phyloP scores from a whole-genome alignment of 2,329 filamentous ascomycete species.

The Microsporum audouinii region DNA sequence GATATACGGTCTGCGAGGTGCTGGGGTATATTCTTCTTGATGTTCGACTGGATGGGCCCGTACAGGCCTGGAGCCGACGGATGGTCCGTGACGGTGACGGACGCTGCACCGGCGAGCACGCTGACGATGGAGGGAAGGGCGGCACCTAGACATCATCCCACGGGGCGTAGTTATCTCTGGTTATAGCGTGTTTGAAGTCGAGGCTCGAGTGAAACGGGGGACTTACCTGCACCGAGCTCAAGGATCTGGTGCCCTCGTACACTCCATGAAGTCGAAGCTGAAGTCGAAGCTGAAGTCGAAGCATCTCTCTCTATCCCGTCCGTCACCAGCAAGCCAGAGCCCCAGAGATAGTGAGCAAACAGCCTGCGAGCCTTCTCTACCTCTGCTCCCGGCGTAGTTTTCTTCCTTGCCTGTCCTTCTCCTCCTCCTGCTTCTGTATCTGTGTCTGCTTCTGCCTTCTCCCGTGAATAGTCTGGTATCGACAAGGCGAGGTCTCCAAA shows the following conservation, averaged over 20 bases:
- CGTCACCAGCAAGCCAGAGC: slow-evolving; percentile 38
- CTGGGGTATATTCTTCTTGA: slow-evolving; percentile 34
- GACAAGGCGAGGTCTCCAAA: slow-evolving; percentile 33
- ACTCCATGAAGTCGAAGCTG: slow-evolving; percentile 21
- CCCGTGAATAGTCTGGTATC: slow-evolving; percentile 34
- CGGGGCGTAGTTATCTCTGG: too few species aligned
- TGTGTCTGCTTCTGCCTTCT: slow-evolving; percentile 15
- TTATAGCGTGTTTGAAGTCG: too few species aligned
- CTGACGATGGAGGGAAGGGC: slow-evolving; percentile 33
- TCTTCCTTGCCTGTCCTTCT: slow-evolving; percentile 5
- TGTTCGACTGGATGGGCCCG: slow-evolving; percentile 37
- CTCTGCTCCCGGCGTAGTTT: slow-evolving; percentile 12
- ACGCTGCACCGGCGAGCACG: slow-evolving; percentile 26
- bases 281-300: too few species aligned
- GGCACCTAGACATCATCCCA: slow-evolving; percentile 22
- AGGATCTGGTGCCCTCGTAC: slow-evolving; percentile 43
- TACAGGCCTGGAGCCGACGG: slow-evolving; percentile 33
- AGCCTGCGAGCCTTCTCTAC: slow-evolving; percentile 28
- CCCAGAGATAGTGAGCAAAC: slow-evolving; percentile 52
- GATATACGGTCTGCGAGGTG: slow-evolving; percentile 20
- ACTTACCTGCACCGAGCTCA: slow-evolving; percentile 50
- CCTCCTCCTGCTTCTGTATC: background rate
- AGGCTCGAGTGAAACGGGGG: too few species aligned
- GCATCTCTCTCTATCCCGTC: slow-evolving; percentile 26
- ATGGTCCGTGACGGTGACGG: slow-evolving; percentile 42